phyloP scores from a whole-genome alignment of 2,329 filamentous ascomycete genomes.

The Zymoseptoria tritici region DNA sequence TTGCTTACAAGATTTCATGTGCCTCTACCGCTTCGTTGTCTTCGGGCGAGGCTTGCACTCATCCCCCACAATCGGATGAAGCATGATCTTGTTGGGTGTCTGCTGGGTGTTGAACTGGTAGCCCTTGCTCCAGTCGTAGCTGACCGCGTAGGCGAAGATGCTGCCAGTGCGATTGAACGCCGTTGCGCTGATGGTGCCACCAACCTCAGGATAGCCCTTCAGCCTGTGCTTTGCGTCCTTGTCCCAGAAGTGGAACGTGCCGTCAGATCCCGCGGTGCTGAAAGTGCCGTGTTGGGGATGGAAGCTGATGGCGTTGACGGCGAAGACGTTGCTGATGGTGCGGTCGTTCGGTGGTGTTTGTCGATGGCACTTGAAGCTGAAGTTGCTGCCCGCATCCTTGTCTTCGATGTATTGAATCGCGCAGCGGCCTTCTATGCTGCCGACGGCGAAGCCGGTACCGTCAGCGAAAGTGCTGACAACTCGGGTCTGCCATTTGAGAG shows the following conservation, averaged over 20 bases:
- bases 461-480: conserved; percentile 94
- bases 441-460: conserved; percentile 84
- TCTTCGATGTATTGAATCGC: conserved; percentile 98
- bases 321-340: conserved; percentile 81
- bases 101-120: conserved; percentile 71
- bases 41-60: conserved; percentile 46
- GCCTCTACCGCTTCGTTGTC: conserved; percentile 8
- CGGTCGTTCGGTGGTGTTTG: conserved; percentile 56
- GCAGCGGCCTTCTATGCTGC: conserved; percentile 92
- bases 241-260: conserved; percentile 96
- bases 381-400: conserved; percentile 76
- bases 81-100: conserved; percentile 44
- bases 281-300: conserved; percentile 97
- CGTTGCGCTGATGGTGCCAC: conserved; percentile 78
- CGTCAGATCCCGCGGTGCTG: conserved; percentile 89
- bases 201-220: conserved; percentile 57
- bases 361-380: conserved; percentile 98
- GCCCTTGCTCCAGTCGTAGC: conserved; percentile 98
- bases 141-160: conserved; percentile 59
- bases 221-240: conserved; percentile 48
- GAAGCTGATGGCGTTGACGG: conserved; percentile 96
- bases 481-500: conserved; percentile 95
- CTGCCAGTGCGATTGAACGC: conserved; percentile 82
- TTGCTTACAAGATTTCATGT: neutral
- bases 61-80: conserved; percentile 42